Evolutionary conservation across 2,329 filamentous ascomycete species (phyloP), one percentile per base, ranked within the genome.

Genomic region (Xylaria multiplex): DNA sequence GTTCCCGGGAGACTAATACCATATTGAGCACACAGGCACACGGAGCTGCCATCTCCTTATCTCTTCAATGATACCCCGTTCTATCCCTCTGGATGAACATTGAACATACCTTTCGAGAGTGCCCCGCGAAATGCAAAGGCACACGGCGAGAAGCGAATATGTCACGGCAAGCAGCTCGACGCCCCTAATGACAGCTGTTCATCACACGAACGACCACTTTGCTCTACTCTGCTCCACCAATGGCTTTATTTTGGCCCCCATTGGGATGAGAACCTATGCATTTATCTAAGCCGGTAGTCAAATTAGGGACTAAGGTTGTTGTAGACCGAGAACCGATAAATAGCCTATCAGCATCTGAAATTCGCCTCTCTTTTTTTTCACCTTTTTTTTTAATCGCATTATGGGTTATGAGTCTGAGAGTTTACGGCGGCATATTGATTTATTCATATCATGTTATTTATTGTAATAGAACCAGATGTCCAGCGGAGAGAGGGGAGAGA

Each of bases 31-130:
- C 32, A 66, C 48, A 7, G 46, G 63, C 63, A 53, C 49, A 58
- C 27, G 2, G 13, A 35, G 52, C 19, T 58, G 56, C 66, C 59
- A 59, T 61, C 49, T 56, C 35, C 50, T 55, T 62, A 57, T 52
- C 49, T 54, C 42, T 61, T 59, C 46, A 40, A 64, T 64, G 64
- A 69, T 69, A 64, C 66, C 67, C 67, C 64, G 37, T 42, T 61
- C 32, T 37, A 45, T 61, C 37, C 30, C 14, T 56, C 13, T 61
- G 43, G 64, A 66, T 55, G 60, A 55, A 61, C 16, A 64, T 58
- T 59, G 37, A 50, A 54, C 57, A 45, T 59, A 37, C 30, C 42
- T 56, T 64, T 58, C 16, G 24, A 40, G 19, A 32, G 50, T 19
- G 19, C 19, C 16, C 24, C 58, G 19, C n/a, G 35, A 57, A 52